These are phyloP conservation scores for Neofusicoccum umdonicola DNA, from an alignment of 2,329 filamentous ascomycete genomes.

Conservation along the genomic window DNA sequence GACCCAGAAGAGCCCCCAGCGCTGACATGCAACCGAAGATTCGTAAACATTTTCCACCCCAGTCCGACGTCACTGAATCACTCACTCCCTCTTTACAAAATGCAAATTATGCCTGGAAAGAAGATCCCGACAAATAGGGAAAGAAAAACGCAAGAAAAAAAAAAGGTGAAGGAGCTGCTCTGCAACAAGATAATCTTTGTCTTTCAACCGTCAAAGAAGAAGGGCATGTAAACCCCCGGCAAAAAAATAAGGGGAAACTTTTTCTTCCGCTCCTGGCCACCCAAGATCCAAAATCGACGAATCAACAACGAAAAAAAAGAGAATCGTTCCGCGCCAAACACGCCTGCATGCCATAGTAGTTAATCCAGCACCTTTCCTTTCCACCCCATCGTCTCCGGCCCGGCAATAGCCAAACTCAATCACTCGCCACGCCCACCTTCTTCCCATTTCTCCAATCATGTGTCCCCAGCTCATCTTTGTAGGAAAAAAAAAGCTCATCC, in stretches of 20 bases:
- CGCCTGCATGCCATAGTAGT: neutral
- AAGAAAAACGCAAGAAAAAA: neutral
- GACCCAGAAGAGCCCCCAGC: too few relatives aligned
- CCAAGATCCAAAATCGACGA: neutral
- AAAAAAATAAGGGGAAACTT: neutral
- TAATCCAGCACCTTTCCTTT: neutral
- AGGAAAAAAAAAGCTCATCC: neutral
- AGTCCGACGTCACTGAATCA: too few relatives aligned
- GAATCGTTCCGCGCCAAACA: conserved; percentile 1
- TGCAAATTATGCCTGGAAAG: neutral
- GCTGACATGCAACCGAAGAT: too few relatives aligned
- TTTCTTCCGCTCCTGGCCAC: neutral
- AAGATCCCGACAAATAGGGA: neutral
- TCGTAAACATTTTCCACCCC: too few relatives aligned
- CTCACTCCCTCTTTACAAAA: neutral
- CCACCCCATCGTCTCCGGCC: neutral
- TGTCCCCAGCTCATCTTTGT: too few relatives aligned
- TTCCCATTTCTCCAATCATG: neutral
- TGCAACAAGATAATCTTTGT: neutral
- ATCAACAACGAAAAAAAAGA: neutral
- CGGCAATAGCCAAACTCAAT: too few relatives aligned
- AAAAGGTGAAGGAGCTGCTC: neutral
- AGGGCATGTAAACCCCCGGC: too few relatives aligned
- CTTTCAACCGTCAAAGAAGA: neutral
- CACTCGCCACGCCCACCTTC: neutral